Base-by-base conservation (phyloP, 371 early-diverging fungal species). In the Syncephalastrum monosporum region DNA sequence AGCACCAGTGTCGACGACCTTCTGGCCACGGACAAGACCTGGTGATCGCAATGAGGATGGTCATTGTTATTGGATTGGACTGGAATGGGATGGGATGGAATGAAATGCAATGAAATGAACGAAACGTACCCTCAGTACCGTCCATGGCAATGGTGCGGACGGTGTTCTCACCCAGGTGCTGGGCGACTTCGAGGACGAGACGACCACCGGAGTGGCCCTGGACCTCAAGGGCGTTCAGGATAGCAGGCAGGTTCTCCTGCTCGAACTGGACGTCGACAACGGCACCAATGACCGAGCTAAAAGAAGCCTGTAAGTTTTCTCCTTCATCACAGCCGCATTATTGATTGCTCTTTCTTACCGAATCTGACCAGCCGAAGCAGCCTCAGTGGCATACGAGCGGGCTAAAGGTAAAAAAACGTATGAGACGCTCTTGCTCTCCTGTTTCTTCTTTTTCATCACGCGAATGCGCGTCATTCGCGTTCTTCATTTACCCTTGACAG, bases 261-360 rank as follows among this genome's bases (percentile, higher is more conserved):
- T 92, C 94, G 79, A 96, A 97, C 82, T 96, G 97, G 53, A 97
- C 97, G 69, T 97, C 97, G 66, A 97, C 97, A 72, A 97, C 97
- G 83, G 97, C 97, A 86, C 98, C 98, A 81, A 97, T 97, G 66
- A 97, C 68, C 47, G 68, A 70, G 60, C 70, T 10, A 33, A 12
- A 33, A 10, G 12, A 33, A 0, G 27, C 7, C 15, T 3, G 44
- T n/a, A 21, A 33, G 12, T 21, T 21, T 21, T 21, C 21, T 21
- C 2, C 2, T 21, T 21, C 21, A 21, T 21, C 21, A 21, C 21
- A 21, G 2, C 21, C 21, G 21, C 21, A 21, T 2, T 21, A 21
- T 21, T 21, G 21, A 21, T 21, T 21, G 21, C 21, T 21, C 21
- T 5, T 23, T 12, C 93, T 55, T 72, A 76, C 77, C 77, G 77